Evolutionary conservation across 306 rosid species (phyloP).

Genomic region (Lathyrus tuberosus): DNA sequence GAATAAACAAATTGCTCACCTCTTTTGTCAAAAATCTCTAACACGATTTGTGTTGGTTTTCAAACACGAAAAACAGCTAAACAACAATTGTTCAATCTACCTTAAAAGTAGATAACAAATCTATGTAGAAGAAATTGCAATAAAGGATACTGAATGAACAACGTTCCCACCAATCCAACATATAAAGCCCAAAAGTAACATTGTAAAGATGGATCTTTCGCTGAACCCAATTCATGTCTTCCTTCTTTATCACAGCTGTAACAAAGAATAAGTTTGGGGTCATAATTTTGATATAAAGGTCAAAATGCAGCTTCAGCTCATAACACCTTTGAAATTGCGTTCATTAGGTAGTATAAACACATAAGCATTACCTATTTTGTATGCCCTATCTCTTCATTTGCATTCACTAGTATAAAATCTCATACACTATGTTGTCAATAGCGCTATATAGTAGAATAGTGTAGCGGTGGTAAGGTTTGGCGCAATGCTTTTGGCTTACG

Average conservation of each 20-base stretch:
- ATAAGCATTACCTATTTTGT: no score
- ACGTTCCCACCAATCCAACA: constrained; percentile 99
- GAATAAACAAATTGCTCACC: constrained; percentile 15
- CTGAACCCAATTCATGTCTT: constrained; percentile 85
- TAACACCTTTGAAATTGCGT: no score
- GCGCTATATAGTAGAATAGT: no score
- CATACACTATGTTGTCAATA: no score
- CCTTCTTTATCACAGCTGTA: constrained; percentile 36
- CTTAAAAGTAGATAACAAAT: constrained; percentile 27
- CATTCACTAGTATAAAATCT: no score
- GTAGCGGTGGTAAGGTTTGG: no score
- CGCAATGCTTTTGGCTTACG: no score
- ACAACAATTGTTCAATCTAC: neutral
- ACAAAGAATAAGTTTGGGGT: no score
- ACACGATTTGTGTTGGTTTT: constrained; percentile 20
- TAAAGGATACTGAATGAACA: constrained; percentile 82
- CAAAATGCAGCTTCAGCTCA: no score
- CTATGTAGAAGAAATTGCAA: neutral
- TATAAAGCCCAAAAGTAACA: constrained; percentile 94
- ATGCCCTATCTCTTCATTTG: no score
- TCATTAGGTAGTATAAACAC: no score
- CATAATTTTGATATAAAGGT: no score
- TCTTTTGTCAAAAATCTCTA: constrained; percentile 2
- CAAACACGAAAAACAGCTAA: constrained; percentile 11
- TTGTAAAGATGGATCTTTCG: constrained; percentile 87